Base-by-base conservation (phyloP, 331 rosid genomes). In the Spiraea crenata region DNA sequence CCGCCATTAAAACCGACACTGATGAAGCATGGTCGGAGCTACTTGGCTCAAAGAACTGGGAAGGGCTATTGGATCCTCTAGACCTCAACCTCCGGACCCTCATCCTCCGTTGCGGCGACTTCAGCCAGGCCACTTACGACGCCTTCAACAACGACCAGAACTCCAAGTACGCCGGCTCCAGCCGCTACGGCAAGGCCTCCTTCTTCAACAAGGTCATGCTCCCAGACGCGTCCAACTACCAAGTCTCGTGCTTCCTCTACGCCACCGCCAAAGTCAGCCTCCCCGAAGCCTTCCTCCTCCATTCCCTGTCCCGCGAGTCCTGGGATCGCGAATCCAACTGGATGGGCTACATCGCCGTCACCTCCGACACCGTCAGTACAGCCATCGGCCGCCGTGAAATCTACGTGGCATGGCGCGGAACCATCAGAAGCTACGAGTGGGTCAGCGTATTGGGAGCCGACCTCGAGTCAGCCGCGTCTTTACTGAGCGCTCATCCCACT, bases 251-350 rank as follows among this genome's bases (percentile, higher is more conserved):
- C 16, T 90, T 82, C 66, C 96, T 88, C 63, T 90, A 90, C 56
- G 96, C 81, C 79, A 88, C 95, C 31, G 88, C 95, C 0, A 63
- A 69, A 2, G 79, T 88, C 65, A 61, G 85, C 52, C 75, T 82
- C 35, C 88, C 84, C 0, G 82, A 84, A 34, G 95, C 85, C 17
- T 60, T 90, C 11, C 48, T 90, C 35, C 75, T 90, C 47, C 88
- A 70, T 57, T 82, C 96, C 3, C 19, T 52, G 37, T 84, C 96
- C 0, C 82, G 81, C 19, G 90, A 85, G 65, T 59, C 87, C 0
- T 86, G 96, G 92, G 95, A 90, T 77, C 89, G 89, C 35, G 95
- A 90, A 65, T 84, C 90, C 54, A 88, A 90, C 63, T 90, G 91
- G 93, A 85, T 90, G 46, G 92, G 95, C 34, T 90, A 79, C 67